Evolutionary conservation across 2,329 filamentous ascomycete species (phyloP).

Genomic region (Fulvia fulva): DNA sequence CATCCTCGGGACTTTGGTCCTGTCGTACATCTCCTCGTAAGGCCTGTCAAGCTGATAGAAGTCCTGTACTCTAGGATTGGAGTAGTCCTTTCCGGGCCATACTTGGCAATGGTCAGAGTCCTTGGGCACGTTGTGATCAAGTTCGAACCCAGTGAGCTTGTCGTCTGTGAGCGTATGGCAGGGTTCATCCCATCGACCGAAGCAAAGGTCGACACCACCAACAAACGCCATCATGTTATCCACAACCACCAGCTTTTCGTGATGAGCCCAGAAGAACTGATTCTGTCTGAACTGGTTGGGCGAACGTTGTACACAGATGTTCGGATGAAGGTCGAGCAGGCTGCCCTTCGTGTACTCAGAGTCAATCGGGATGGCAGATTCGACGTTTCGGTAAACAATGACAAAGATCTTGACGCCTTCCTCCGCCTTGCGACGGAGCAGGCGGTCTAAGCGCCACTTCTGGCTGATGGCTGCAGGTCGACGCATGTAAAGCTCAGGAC

Average conservation of each 20-base stretch:
- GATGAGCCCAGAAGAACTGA: constrained; percentile 98
- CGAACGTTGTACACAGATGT: constrained; percentile 92
- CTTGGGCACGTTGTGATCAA: constrained; percentile 65
- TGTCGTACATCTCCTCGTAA: constrained; percentile 98
- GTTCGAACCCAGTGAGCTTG: constrained; percentile 90
- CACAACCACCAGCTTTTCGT: constrained; percentile 96
- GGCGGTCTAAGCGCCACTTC: constrained; percentile 91
- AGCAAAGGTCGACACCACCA: constrained; percentile 92
- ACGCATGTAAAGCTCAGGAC: constrained; percentile 91
- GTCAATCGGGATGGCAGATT: constrained; percentile 94
- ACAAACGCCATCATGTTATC: constrained; percentile 95
- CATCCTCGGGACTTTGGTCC: constrained; percentile 84
- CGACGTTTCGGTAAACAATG: constrained; percentile 96
- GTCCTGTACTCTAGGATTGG: constrained; percentile 90
- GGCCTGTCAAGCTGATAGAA: constrained; percentile 91
- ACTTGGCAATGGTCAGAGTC: constrained; percentile 93
- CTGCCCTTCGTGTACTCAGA: constrained; percentile 98
- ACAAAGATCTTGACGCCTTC: constrained; percentile 97
- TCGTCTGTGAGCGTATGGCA: constrained; percentile 89
- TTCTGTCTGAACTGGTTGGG: constrained; percentile 98
- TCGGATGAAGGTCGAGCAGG: constrained; percentile 88
- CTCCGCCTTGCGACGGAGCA: constrained; percentile 87
- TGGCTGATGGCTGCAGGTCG: constrained; percentile 92
- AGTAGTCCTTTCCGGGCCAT: constrained; percentile 98
- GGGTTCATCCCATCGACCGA: constrained; percentile 94